A percentile compares a stretch with the other conserved stretches of the same genome.
Evolutionary conservation across 2,329 filamentous ascomycete species (phyloP).

Genomic region (Sporothrix globosa): DNA sequence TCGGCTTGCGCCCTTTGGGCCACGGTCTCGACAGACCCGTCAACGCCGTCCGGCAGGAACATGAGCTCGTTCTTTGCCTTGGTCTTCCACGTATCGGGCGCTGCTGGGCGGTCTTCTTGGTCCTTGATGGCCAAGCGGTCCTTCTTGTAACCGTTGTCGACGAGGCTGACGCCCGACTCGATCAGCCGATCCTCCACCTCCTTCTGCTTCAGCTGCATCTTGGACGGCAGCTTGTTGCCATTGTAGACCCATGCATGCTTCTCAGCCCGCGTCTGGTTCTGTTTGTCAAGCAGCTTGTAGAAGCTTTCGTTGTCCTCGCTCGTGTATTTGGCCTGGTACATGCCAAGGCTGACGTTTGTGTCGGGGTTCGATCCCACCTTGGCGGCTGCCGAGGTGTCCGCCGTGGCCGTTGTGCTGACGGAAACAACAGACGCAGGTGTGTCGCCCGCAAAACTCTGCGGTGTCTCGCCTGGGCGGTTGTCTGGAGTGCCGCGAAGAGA

Average conservation of each 20-base stretch:
- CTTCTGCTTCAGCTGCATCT: slow-evolving; percentile 72
- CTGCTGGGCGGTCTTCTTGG: slow-evolving; percentile 67
- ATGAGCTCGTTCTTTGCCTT: slow-evolving; percentile 82
- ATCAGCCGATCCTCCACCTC: slow-evolving; percentile 60
- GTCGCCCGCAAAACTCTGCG: slow-evolving; percentile 68
- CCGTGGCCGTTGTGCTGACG: not conserved
- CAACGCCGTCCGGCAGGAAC: slow-evolving; percentile 73
- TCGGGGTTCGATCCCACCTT: slow-evolving; percentile 55
- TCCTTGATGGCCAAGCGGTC: slow-evolving; percentile 67
- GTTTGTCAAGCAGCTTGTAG: slow-evolving; percentile 85
- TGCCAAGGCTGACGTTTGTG: slow-evolving; percentile 76
- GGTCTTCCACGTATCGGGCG: slow-evolving; percentile 74
- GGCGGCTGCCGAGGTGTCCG: not conserved
- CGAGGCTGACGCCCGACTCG: slow-evolving; percentile 48
- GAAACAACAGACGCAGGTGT: slow-evolving; percentile 66
- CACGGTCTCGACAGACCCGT: slow-evolving; percentile 63
- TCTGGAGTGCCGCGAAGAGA: not conserved
- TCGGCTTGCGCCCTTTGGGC: slow-evolving; percentile 68
- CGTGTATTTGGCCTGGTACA: slow-evolving; percentile 91
- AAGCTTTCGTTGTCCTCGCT: slow-evolving; percentile 98
- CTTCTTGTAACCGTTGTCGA: slow-evolving; percentile 61
- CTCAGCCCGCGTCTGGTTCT: slow-evolving; percentile 80
- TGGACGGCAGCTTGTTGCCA: slow-evolving; percentile 83
- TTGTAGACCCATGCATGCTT: slow-evolving; percentile 90
- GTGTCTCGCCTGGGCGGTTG: slow-evolving; percentile 54